phyloP scores from a whole-genome alignment of 305 asterid genomes.

The Plantago lanceolata region DNA sequence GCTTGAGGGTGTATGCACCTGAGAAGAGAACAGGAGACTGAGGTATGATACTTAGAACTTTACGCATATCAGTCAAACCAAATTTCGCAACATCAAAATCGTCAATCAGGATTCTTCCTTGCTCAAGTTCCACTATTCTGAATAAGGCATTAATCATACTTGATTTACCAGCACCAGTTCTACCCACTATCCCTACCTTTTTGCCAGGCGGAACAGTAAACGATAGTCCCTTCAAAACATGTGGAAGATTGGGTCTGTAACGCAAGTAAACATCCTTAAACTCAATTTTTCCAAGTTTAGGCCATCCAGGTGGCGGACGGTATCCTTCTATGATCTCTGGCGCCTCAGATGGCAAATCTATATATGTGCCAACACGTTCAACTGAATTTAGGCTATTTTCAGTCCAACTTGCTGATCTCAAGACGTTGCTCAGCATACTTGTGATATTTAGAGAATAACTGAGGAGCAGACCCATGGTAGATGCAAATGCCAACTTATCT shows the following conservation, averaged over 20 bases:
- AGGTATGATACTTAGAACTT: conserved; percentile 88
- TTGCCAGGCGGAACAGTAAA: conserved; percentile 63
- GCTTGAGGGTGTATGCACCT: no score
- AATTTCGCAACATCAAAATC: conserved; percentile 63
- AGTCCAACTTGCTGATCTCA: conserved; percentile 86
- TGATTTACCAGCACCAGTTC: conserved; percentile 98
- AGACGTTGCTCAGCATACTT: conserved; percentile 61
- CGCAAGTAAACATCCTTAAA: conserved; percentile 74
- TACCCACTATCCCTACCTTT: conserved; percentile 90
- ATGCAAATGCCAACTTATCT: conserved; percentile 83
- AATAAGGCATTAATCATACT: conserved; percentile 94
- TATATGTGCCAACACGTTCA: conserved; percentile 80
- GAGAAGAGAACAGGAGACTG: conserved; percentile 95
- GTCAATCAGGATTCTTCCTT: conserved; percentile 77
- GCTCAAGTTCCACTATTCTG: conserved; percentile 79
- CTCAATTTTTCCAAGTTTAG: conserved; percentile 61
- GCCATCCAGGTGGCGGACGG: conserved; percentile 97
- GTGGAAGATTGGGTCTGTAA: conserved; percentile 85
- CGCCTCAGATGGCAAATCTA: conserved; percentile 86
- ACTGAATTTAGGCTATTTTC: conserved; percentile 95
- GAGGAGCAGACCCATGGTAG: conserved; percentile 95
- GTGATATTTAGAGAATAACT: conserved; percentile 88
- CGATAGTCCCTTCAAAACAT: conserved; percentile 76
- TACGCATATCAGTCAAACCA: conserved; percentile 80
- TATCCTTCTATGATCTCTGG: conserved; percentile 57